Evolutionary conservation across 1,139 yeast genomes (phyloP).

Genomic region (Saccharomycopsis hybrid): DNA sequence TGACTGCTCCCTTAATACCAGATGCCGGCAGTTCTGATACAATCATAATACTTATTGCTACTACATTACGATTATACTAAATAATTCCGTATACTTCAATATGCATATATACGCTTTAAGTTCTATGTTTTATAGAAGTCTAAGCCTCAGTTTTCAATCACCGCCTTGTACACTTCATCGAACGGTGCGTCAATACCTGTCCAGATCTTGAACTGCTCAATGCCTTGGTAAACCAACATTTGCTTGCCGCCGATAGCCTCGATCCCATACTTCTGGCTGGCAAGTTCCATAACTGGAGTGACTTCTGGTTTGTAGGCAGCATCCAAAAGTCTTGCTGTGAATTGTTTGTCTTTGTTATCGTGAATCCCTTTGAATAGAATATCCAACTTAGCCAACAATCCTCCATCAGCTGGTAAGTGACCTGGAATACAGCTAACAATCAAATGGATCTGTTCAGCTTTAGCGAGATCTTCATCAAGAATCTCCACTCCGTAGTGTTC

Average conservation of each 20-base stretch:
- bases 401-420: slow-evolving; percentile 61
- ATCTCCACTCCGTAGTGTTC: slow-evolving; percentile 51
- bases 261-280: slow-evolving; percentile 42
- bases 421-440: slow-evolving; percentile 89
- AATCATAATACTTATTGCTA: too few relatives aligned
- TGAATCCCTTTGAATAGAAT: slow-evolving; percentile 22
- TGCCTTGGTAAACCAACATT: slow-evolving; percentile 90
- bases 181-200: slow-evolving; percentile 66
- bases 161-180: slow-evolving; percentile 53
- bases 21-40: too few relatives aligned
- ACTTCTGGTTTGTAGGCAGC: slow-evolving; percentile 89
- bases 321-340: slow-evolving; percentile 57
- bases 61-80: too few relatives aligned
- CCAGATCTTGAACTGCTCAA: slow-evolving; percentile 76
- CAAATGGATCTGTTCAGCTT: slow-evolving; percentile 41
- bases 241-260: slow-evolving; percentile 77
- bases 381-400: slow-evolving; percentile 42
- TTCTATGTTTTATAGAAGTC: too few relatives aligned
- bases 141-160: slow-evolving; percentile 24
- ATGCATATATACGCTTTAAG: too few relatives aligned
- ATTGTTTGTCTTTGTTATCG: slow-evolving; percentile 30
- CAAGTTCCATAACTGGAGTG: slow-evolving; percentile 80
- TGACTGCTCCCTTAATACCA: too few relatives aligned
- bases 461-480: slow-evolving; percentile 41
- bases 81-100: too few relatives aligned